These are phyloP conservation scores for Rubia balearica DNA, from an alignment of 305 asterid species.

Conservation along the genomic window DNA sequence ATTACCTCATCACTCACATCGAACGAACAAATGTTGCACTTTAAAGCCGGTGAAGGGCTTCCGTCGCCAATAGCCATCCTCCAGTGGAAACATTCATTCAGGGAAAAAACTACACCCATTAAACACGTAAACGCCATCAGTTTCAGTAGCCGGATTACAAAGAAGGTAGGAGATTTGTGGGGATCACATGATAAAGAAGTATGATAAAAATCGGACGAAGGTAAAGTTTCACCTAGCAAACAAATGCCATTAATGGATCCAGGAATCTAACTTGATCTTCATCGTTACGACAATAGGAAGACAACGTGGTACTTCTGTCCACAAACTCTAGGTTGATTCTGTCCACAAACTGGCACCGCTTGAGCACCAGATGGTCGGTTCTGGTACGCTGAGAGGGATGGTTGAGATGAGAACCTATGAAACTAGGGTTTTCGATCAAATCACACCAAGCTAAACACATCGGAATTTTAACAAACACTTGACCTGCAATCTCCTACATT, in stretches of 20 bases:
- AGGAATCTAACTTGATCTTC: too few relatives aligned
- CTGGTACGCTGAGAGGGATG: neutral
- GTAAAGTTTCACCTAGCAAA: neutral
- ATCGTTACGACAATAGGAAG: neutral
- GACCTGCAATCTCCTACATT: slow-evolving; percentile 14
- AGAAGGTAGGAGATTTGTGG: too few relatives aligned
- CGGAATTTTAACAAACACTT: slow-evolving; percentile 35
- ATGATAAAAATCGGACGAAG: too few relatives aligned
- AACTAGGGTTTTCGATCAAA: neutral
- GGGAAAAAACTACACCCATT: neutral
- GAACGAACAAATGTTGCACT: neutral
- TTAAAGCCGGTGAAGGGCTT: too few relatives aligned
- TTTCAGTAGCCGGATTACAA: too few relatives aligned
- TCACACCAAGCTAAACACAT: neutral
- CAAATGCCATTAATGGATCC: neutral
- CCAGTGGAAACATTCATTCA: neutral
- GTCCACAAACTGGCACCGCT: neutral
- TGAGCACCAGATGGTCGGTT: neutral
- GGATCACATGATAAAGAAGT: too few relatives aligned
- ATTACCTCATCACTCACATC: neutral
- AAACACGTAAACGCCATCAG: too few relatives aligned
- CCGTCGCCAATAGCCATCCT: neutral
- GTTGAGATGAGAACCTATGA: neutral
- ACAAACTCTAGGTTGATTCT: neutral
- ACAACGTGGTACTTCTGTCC: neutral